phyloP scores from a whole-genome alignment of 2,329 filamentous ascomycete species.

The Westerdykella aurantiaca region DNA sequence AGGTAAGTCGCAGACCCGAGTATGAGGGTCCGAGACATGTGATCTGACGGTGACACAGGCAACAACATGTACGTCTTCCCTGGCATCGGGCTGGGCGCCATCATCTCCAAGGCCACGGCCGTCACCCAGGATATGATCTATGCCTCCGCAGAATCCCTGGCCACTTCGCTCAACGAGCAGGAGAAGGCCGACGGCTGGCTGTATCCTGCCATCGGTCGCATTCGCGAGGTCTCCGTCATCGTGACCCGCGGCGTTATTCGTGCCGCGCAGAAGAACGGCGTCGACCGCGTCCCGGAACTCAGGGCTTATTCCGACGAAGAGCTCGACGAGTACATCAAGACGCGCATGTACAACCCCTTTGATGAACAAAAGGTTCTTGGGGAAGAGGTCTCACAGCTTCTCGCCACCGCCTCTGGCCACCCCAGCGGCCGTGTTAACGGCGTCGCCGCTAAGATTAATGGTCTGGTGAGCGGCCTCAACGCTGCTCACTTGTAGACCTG shows the following conservation, averaged over 20 bases:
- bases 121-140: slow-evolving; percentile 97
- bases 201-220: slow-evolving; percentile 86
- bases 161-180: slow-evolving; percentile 69
- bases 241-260: slow-evolving; percentile 93
- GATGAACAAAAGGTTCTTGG: slow-evolving; percentile 40
- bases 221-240: slow-evolving; percentile 79
- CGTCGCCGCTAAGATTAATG: slow-evolving; percentile 9
- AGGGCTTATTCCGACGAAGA: slow-evolving; percentile 61
- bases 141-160: slow-evolving; percentile 76
- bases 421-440: slow-evolving; percentile 16
- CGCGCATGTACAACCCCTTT: slow-evolving; percentile 49
- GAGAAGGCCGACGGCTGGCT: slow-evolving; percentile 80
- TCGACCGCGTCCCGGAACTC: slow-evolving; percentile 52
- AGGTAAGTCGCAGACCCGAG: slow-evolving; percentile 20
- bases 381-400: slow-evolving; percentile 32
- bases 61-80: slow-evolving; percentile 96
- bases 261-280: slow-evolving; percentile 72
- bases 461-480: slow-evolving; percentile 20
- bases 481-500: slow-evolving; percentile 27
- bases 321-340: slow-evolving; percentile 60
- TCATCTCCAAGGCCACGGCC: slow-evolving; percentile 78
- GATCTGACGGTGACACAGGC: slow-evolving; percentile 54
- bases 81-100: slow-evolving; percentile 87
- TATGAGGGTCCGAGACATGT: neutral
- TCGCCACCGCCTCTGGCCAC: slow-evolving; percentile 18